Evolutionary conservation across 306 rosid species (phyloP), one percentile per base, ranked within the genome.

Genomic region (Sphenostylis stenocarpa): DNA sequence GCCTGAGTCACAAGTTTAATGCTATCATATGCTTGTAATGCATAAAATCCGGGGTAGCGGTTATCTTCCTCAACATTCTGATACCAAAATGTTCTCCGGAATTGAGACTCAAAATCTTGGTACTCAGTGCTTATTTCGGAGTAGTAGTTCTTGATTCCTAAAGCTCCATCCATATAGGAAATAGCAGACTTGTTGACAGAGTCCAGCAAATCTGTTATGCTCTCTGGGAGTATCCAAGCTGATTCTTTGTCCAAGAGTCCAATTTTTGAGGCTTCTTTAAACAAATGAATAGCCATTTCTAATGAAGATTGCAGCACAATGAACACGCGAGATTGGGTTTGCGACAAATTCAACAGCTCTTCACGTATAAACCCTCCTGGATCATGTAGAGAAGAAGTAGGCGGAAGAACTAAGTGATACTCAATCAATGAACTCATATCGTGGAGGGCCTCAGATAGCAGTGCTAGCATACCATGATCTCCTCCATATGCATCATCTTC

Each of bases 1-100:
- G 90, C 93, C 51, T 84, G 84, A 57, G 80, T 47, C 43, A 85
- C 79, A 78, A 80, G n/a, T 12, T 51, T 20, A 79, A 90, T 74
- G 85, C 85, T 81, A 75, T 91, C 95, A 33, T 88, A 88, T 47
- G 95, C 97, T 81, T 80, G 83, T 69, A 90, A 57, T 7, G 95
- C 95, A 78, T 85, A 77, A 79, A 88, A 78, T 70, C 90, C 90
- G 0, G 90, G 93, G 51, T 82, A 76, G 44, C 72, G 47, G 67
- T 85, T 72, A 17, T 88, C 86, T 76, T 87, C 88, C 4, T 84
- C 86, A 0, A 81, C 86, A 82, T 80, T 31, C 75, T 77, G 71
- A 6, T 33, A 9, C 58, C 58, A 31, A 48, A 91, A 86, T 0
- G 8, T 60, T 77, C 57, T 78, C 65, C 70, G 36, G 67, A 91